Evolutionary conservation across 768 basidiomycete species (phyloP).

Genomic region (Auriscalpium orientale): DNA sequence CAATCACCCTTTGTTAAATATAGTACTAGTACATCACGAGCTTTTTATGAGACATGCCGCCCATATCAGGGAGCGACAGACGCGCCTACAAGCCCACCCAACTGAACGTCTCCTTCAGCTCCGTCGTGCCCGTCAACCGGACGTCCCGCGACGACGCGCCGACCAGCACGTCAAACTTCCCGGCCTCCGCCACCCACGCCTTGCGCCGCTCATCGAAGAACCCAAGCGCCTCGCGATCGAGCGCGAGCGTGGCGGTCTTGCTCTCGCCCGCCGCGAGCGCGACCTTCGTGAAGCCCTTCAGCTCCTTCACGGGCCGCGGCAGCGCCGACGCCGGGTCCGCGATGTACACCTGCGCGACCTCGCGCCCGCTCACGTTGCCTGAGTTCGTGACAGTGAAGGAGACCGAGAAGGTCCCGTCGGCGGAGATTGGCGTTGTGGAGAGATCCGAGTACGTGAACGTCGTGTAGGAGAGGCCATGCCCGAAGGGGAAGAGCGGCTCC

Average conservation of each 20-base stretch:
- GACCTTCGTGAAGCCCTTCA: slow-evolving; percentile 45
- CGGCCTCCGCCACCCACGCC: slow-evolving; percentile 37
- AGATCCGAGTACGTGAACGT: slow-evolving; percentile 43
- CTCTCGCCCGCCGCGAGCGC: slow-evolving; percentile 36
- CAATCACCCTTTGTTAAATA: too few species aligned
- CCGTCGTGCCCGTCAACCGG: slow-evolving; percentile 27
- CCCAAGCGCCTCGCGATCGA: slow-evolving; percentile 41
- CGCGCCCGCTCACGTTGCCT: slow-evolving; percentile 36
- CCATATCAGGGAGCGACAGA: too few species aligned
- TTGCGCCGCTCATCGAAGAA: slow-evolving; percentile 38
- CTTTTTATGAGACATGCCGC: too few species aligned
- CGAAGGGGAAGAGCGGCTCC: slow-evolving; percentile 46
- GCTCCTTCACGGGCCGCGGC: slow-evolving; percentile 37
- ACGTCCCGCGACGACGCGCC: slow-evolving; percentile 39
- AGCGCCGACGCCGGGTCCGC: slow-evolving; percentile 34
- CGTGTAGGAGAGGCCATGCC: slow-evolving; percentile 57
- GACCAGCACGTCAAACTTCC: slow-evolving; percentile 37
- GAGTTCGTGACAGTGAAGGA: slow-evolving; percentile 39
- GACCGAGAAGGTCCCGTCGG: slow-evolving; percentile 28
- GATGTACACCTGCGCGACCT: slow-evolving; percentile 44
- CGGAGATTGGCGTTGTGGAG: slow-evolving; percentile 25
- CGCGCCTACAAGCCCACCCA: slow-evolving; percentile 34
- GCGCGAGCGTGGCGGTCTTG: slow-evolving; percentile 27
- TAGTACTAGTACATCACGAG: too few species aligned
- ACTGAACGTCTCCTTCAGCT: slow-evolving; percentile 27